A percentile compares a stretch with the other conserved stretches of the same genome.
Evolutionary conservation across 352 stramenopile species (phyloP).

Genomic region (Phytopythium delawarense): DNA sequence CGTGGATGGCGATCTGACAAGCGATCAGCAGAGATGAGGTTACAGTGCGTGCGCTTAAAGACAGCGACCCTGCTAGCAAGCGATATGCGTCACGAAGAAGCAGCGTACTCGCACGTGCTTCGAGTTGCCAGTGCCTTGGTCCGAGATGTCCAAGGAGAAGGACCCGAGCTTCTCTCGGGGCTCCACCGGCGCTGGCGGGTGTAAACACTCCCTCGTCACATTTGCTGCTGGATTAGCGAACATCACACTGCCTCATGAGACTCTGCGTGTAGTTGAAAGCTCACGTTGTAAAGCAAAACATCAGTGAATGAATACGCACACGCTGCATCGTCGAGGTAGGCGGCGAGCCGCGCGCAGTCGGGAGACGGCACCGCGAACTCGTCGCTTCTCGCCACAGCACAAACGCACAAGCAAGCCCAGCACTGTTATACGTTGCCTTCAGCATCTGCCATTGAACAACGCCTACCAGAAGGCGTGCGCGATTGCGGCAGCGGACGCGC

Average conservation of each 20-base stretch:
- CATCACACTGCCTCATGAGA: neutral
- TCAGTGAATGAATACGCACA: neutral
- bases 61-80: no score
- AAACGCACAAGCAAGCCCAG: neutral
- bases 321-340: conserved; percentile 5
- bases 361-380: conserved; percentile 13
- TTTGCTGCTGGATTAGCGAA: neutral
- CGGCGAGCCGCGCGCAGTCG: conserved; percentile 15
- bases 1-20: conserved; percentile 5
- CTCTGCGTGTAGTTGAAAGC: neutral
- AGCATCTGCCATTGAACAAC: neutral
- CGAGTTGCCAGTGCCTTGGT: neutral
- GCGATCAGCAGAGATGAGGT: neutral
- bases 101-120: neutral
- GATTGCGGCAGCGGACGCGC: conserved; percentile 7
- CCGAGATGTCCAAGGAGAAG: neutral
- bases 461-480: conserved; percentile 16
- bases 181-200: neutral
- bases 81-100: neutral
- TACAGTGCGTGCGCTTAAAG: neutral
- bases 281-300: neutral
- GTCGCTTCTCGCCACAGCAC: conserved; percentile 3
- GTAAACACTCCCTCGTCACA: neutral
- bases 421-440: neutral
- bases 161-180: neutral